These are phyloP conservation scores for Cyberlindnera maritima DNA, from an alignment of 805 yeast species.

Conservation along the genomic window DNA sequence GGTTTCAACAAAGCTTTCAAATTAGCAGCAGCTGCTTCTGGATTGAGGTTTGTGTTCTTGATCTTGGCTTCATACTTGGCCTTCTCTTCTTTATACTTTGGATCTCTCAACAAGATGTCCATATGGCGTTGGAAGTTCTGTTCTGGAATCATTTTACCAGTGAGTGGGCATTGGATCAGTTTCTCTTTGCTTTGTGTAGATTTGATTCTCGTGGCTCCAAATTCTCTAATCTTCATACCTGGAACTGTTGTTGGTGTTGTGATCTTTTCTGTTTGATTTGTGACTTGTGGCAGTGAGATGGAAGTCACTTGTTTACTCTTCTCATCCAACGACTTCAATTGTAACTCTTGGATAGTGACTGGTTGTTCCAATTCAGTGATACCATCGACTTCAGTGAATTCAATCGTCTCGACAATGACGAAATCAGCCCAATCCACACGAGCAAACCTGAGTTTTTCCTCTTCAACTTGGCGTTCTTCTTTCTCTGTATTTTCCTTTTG, in stretches of 20 bases:
- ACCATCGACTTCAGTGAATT: conserved; percentile 59
- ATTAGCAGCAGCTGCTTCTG: conserved; percentile 61
- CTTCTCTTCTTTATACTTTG: conserved; percentile 69
- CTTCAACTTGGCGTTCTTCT: conserved; percentile 33
- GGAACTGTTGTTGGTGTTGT: conserved; percentile 22
- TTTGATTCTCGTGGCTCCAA: conserved; percentile 64
- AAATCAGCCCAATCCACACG: conserved; percentile 89
- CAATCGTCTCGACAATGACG: conserved; percentile 63
- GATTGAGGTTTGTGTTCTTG: conserved; percentile 45
- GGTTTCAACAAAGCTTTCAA: conserved; percentile 46
- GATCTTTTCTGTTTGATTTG: no score
- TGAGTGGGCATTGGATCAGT: conserved; percentile 72
- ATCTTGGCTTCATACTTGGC: conserved; percentile 55
- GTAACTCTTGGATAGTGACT: conserved; percentile 52
- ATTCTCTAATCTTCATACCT: conserved; percentile 65
- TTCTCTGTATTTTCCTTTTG: conserved; percentile 36
- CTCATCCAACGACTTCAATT: conserved; percentile 51
- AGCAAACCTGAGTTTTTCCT: conserved; percentile 53
- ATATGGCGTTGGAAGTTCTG: conserved; percentile 69
- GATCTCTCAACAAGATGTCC: conserved; percentile 68
- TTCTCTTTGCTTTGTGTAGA: conserved; percentile 28
- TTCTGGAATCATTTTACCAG: conserved; percentile 69
- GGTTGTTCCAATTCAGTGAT: conserved; percentile 54
- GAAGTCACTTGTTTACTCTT: conserved; percentile 20
- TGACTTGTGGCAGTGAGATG: conserved; percentile 9